phyloP scores from a whole-genome alignment of 73 alveolate genomes.

The Tetrahymena thermophila region DNA sequence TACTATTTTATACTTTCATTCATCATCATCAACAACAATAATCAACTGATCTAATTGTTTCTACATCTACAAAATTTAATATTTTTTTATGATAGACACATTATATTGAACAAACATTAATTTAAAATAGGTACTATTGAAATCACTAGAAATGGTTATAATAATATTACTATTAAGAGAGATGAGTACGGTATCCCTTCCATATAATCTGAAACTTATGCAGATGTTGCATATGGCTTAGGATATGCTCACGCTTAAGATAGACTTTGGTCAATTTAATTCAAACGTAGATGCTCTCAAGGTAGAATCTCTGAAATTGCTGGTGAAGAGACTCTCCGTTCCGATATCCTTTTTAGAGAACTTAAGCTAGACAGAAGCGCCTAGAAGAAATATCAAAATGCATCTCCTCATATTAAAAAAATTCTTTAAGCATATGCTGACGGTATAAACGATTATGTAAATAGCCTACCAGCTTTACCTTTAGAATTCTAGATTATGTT shows the following conservation, averaged over 20 bases:
- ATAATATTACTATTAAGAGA: constrained; percentile 9
- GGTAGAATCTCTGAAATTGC: constrained; percentile 38
- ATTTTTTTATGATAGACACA: neutral
- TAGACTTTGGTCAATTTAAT: constrained; percentile 36
- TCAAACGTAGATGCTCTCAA: constrained; percentile 33
- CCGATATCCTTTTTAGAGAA: constrained; percentile 18
- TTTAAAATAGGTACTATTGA: neutral
- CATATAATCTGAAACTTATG: neutral
- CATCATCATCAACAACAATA: no score
- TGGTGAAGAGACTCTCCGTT: constrained; percentile 15
- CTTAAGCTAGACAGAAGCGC: constrained; percentile 11
- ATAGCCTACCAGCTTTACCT: constrained; percentile 11
- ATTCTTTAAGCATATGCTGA: constrained; percentile 27
- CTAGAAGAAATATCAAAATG: constrained; percentile 8
- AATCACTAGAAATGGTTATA: neutral
- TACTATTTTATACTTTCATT: no score
- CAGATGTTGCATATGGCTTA: constrained; percentile 26
- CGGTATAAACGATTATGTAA: constrained; percentile 35
- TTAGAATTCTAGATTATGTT: constrained; percentile 13
- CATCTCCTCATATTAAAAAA: neutral
- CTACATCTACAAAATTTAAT: neutral
- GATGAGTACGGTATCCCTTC: constrained; percentile 36
- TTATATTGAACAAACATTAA: neutral
- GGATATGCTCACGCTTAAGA: constrained; percentile 47
- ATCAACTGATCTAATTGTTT: neutral